phyloP scores from a whole-genome alignment of 768 basidiomycete genomes.

The Lactarius trivialis region DNA sequence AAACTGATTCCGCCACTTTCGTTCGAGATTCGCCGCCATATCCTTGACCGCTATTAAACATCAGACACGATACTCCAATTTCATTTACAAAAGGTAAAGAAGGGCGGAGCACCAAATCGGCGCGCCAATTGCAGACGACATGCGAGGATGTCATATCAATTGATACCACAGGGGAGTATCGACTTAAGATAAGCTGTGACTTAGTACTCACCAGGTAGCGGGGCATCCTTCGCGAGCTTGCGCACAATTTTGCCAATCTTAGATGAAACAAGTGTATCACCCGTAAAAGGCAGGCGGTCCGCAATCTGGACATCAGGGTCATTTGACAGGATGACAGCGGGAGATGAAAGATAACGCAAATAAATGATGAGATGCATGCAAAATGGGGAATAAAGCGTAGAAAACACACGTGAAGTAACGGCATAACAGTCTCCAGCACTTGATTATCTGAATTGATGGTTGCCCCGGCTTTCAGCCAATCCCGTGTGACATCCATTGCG shows the following conservation, averaged over 20 bases:
- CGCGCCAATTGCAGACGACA: constrained; percentile 6
- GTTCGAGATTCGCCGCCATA: constrained; percentile 84
- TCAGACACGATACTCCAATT: constrained; percentile 51
- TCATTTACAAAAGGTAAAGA: constrained; percentile 8
- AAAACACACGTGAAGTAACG: constrained; percentile 71
- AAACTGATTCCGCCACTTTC: constrained; percentile 70
- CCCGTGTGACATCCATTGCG: constrained; percentile 73
- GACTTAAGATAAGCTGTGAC: constrained; percentile 2
- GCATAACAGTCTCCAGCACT: constrained; percentile 75
- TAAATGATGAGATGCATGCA: constrained; percentile 16
- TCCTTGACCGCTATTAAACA: constrained; percentile 78
- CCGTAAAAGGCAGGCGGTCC: constrained; percentile 71
- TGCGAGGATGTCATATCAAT: constrained; percentile 4
- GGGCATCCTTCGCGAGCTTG: constrained; percentile 68
- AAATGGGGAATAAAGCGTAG: constrained; percentile 6
- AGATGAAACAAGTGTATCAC: constrained; percentile 60
- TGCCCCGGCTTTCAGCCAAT: constrained; percentile 73
- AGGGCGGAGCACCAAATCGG: background rate
- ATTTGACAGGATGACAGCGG: constrained; percentile 9
- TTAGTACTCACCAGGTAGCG: constrained; percentile 69
- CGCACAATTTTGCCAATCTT: constrained; percentile 78
- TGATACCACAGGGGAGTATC: background rate
- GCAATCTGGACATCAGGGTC: constrained; percentile 48
- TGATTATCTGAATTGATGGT: constrained; percentile 47
- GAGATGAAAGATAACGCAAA: constrained; percentile 23